These are phyloP conservation scores for Cenococcum geophilum DNA, from an alignment of 495 filamentous ascomycete species.

Conservation along the genomic window DNA sequence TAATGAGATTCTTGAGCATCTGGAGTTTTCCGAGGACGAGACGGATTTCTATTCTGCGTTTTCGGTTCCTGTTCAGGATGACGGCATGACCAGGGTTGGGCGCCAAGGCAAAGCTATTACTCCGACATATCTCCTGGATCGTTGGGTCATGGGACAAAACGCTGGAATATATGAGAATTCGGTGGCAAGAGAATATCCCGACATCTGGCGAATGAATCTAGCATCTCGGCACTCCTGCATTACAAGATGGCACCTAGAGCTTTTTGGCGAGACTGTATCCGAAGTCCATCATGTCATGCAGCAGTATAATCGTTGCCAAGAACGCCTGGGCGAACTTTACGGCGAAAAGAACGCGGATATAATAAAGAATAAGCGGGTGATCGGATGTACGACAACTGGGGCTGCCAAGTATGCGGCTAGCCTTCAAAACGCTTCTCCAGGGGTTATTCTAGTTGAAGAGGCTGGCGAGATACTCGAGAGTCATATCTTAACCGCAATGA, in stretches of 20 bases:
- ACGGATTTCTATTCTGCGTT: constrained; percentile 60
- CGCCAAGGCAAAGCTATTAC: constrained; percentile 44
- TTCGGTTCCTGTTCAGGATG: constrained; percentile 39
- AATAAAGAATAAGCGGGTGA: constrained; percentile 53
- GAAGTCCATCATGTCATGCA: constrained; percentile 37
- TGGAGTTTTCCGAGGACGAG: constrained; percentile 56
- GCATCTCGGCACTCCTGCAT: constrained; percentile 37
- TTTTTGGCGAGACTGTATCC: constrained; percentile 47
- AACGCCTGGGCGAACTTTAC: constrained; percentile 40
- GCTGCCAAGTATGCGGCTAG: constrained; percentile 57
- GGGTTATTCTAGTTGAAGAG: constrained; percentile 65
- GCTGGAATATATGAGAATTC: constrained; percentile 40
- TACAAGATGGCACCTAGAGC: constrained; percentile 45
- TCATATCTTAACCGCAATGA: constrained; percentile 61
- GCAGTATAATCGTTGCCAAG: constrained; percentile 44
- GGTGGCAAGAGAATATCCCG: constrained; percentile 4
- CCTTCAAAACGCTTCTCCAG: constrained; percentile 47
- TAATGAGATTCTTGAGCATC: constrained; percentile 50
- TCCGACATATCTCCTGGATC: constrained; percentile 49
- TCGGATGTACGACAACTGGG: constrained; percentile 70
- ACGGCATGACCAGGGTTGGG: constrained; percentile 46
- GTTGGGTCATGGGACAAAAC: constrained; percentile 50
- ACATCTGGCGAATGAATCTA: constrained; percentile 51
- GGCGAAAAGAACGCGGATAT: constrained; percentile 44
- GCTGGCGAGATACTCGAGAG: constrained; percentile 74